Evolutionary conservation across 2,329 filamentous ascomycete genomes (phyloP).

Genomic region (Pleurostoma richardsiae): DNA sequence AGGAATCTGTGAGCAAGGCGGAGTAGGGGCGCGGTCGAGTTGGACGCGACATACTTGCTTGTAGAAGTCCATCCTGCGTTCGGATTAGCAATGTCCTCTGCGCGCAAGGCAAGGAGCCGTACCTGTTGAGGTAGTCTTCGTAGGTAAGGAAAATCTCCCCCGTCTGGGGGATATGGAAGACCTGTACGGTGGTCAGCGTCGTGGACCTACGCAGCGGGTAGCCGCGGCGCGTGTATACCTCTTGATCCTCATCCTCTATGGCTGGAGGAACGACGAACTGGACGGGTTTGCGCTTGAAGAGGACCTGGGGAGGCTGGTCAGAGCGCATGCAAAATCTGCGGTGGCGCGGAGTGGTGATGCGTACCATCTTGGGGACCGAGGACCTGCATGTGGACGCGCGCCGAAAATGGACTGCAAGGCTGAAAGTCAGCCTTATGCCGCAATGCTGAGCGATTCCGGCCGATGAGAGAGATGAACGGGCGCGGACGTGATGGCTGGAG

Average conservation of each 20-base stretch:
- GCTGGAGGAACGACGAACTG: constrained; percentile 68
- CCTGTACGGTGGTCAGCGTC: constrained; percentile 43
- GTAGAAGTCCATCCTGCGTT: constrained; percentile 79
- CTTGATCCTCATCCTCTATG: constrained; percentile 74
- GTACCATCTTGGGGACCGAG: constrained; percentile 26
- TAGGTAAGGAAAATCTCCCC: constrained; percentile 87
- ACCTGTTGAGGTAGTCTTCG: constrained; percentile 82
- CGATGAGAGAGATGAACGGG: constrained; percentile 19
- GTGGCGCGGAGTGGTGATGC: constrained; percentile 6
- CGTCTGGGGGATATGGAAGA: constrained; percentile 88
- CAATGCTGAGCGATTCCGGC: constrained; percentile 13
- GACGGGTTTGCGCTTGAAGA: constrained; percentile 94
- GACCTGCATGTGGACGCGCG: constrained; percentile 9
- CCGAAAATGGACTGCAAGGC: constrained; percentile 33
- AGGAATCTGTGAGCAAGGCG: constrained; percentile 8
- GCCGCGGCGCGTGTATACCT: constrained; percentile 52
- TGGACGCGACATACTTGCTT: constrained; percentile 60
- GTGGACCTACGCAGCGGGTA: constrained; percentile 9
- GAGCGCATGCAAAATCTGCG: constrained; percentile 10
- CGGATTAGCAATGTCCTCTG: too few relatives aligned
- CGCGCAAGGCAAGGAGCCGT: constrained; percentile 25
- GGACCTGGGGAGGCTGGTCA: constrained; percentile 55
- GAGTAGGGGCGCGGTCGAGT: not conserved
- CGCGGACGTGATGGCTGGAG: constrained; percentile 16
- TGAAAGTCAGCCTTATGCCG: constrained; percentile 27